Evolutionary conservation across 2,329 filamentous ascomycete species (phyloP), one percentile per base, ranked within the genome.

Genomic region (Sporothrix inflata): DNA sequence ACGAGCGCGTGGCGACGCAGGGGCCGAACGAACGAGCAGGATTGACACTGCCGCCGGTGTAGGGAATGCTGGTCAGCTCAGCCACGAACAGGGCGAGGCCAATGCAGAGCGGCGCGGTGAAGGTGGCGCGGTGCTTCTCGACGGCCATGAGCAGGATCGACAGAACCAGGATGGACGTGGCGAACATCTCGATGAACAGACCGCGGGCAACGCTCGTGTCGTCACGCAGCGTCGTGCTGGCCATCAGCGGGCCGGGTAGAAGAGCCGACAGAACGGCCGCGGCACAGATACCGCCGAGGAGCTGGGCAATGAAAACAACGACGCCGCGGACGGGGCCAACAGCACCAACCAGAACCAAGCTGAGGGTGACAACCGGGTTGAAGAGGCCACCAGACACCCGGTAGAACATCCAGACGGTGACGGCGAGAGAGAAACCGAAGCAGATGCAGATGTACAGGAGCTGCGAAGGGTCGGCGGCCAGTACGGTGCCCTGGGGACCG

Each of bases 61-160:
- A 86, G 74, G 83, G 82, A 27, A 84, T 83, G 34, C 82, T 80
- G 71, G 79, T 80, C 68, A 85, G 78, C 78, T 86, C 81, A 5
- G 82, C 82, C 57, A 93, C 85, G 79, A 94, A 93, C 70, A 94
- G 85, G 0, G 91, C 84, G 1, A 93, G 80, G 0, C 92, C 92
- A 75, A 94, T 92, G 14, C 90, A 91, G 3, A 94, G 82, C 0
- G 92, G 91, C 0, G 91, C 91, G 1, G 93, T 81, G 77, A 86
- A 92, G 0, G 91, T 94, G 2, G 88, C 88, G 60, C 90, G 89
- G 79, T 93, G 91, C 81, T 94, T 93, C 78, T 93, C 90, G 4
- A 89, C 88, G 0, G 90, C 91, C 60, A 93, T 84, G 87, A 93
- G 91, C 79, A 90, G 87, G 40, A 92, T 87, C 2, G 89, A 86